Evolutionary conservation across 164 flowering plant species (phyloP).

Genomic region (Nelumbo lutea): DNA sequence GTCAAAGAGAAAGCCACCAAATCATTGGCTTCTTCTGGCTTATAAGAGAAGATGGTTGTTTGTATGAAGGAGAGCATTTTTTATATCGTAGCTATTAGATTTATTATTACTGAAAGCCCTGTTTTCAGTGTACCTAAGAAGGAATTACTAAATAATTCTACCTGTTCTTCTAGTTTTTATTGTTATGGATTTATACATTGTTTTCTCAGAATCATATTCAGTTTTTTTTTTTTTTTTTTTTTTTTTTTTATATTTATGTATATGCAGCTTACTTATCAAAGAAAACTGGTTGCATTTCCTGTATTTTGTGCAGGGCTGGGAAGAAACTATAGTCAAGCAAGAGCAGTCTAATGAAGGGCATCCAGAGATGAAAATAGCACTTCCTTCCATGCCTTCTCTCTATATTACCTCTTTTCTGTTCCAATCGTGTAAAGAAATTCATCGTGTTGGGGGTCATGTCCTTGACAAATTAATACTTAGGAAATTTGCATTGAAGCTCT

Average conservation of each 20-base stretch:
- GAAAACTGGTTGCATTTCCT: not conserved
- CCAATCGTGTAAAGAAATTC: conserved; percentile 87
- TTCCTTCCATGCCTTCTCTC: conserved; percentile 92
- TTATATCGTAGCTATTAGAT: too few relatives aligned
- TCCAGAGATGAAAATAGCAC: conserved; percentile 82
- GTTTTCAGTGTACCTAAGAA: not conserved
- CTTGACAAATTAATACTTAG: conserved; percentile 77
- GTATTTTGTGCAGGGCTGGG: conserved; percentile 78
- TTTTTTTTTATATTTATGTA: too few relatives aligned
- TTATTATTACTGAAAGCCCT: too few relatives aligned
- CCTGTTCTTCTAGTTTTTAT: too few relatives aligned
- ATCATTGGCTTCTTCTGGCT: too few relatives aligned
- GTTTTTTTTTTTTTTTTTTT: too few relatives aligned
- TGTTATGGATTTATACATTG: too few relatives aligned
- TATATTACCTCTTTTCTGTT: conserved; percentile 72
- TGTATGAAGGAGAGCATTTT: too few relatives aligned
- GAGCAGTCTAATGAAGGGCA: conserved; percentile 53
- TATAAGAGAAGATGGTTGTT: too few relatives aligned
- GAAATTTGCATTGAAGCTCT: conserved; percentile 53
- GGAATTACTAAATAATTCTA: too few relatives aligned
- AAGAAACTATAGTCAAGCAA: conserved; percentile 80
- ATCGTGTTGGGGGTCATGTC: conserved; percentile 92
- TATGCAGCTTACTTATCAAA: not conserved
- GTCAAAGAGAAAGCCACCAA: too few relatives aligned
- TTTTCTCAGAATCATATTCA: not conserved